phyloP scores from a whole-genome alignment of 176 grass and related monocot species.

The Aechmea fasciata region DNA sequence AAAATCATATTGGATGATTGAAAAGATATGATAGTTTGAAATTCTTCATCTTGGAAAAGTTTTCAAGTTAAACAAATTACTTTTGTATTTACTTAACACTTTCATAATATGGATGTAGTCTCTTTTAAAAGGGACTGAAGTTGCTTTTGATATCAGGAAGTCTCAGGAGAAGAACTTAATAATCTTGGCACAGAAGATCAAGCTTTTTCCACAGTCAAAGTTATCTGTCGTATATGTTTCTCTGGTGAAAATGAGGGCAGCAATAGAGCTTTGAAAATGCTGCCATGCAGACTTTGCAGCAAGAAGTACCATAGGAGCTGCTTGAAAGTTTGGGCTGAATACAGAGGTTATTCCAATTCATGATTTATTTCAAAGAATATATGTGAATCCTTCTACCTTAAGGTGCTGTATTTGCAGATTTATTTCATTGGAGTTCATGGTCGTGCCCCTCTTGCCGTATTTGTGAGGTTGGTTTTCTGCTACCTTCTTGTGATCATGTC shows the following conservation, averaged over 20 bases:
- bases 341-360: constrained; percentile 57
- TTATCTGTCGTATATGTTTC: constrained; percentile 88
- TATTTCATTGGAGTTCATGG: constrained; percentile 92
- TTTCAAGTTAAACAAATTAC: background rate
- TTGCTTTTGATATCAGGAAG: constrained; percentile 29
- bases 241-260: constrained; percentile 86
- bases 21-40: too few relatives aligned
- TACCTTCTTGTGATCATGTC: background rate
- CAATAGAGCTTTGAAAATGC: constrained; percentile 80
- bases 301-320: constrained; percentile 92
- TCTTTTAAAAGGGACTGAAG: constrained; percentile 1
- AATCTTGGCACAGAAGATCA: constrained; percentile 37
- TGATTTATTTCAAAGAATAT: background rate
- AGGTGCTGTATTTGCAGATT: constrained; percentile 45
- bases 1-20: too few relatives aligned
- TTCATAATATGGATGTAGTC: background rate
- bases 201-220: constrained; percentile 58
- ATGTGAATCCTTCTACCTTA: background rate
- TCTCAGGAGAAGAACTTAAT: constrained; percentile 32
- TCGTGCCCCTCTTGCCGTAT: constrained; percentile 68
- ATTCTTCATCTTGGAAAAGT: background rate
- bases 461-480: constrained; percentile 57
- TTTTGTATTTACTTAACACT: background rate
- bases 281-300: constrained; percentile 83
- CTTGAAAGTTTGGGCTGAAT: constrained; percentile 82